Conservation (phyloP, 1,284 basidiomycete genomes). For the Tilletia walkeri region DNA sequence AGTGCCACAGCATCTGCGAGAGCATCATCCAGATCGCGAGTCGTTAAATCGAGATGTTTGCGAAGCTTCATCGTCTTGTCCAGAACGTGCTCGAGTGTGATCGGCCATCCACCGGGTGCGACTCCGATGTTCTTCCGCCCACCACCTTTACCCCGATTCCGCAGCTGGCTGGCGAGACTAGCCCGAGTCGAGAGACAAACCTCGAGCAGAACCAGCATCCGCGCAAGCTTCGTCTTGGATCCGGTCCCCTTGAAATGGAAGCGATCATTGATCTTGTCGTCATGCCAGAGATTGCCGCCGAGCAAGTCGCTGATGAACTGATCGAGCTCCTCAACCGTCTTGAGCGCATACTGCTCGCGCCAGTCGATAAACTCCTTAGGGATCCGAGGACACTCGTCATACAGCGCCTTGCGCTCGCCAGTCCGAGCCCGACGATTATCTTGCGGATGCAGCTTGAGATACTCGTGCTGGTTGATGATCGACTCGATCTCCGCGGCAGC, state of each 20-base stretch:
- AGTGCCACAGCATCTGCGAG: background rate
- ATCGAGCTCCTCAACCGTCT: background rate
- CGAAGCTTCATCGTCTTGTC: conserved; percentile 7
- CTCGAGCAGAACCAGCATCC: background rate
- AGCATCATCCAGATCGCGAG: background rate
- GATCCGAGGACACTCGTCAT: conserved; percentile 1
- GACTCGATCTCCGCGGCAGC: conserved; percentile 6
- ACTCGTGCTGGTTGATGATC: conserved; percentile 9
- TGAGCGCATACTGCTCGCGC: background rate
- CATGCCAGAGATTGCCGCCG: background rate
- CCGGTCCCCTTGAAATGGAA: background rate
- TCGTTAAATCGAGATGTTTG: background rate
- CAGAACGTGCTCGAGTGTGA: background rate
- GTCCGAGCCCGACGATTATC: background rate
- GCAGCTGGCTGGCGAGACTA: background rate
- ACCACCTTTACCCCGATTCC: conserved; percentile 2
- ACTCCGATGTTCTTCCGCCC: conserved; percentile 3
- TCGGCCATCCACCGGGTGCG: background rate
- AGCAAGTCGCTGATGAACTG: background rate
- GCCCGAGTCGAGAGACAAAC: background rate
- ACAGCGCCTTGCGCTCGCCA: background rate
- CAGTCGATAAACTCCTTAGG: conserved; percentile 14
- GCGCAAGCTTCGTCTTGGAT: background rate
- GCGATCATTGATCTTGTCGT: background rate
- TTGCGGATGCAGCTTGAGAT: background rate